Conservation (phyloP, 208 protist genomes). For the Leishmania guyanensis region DNA sequence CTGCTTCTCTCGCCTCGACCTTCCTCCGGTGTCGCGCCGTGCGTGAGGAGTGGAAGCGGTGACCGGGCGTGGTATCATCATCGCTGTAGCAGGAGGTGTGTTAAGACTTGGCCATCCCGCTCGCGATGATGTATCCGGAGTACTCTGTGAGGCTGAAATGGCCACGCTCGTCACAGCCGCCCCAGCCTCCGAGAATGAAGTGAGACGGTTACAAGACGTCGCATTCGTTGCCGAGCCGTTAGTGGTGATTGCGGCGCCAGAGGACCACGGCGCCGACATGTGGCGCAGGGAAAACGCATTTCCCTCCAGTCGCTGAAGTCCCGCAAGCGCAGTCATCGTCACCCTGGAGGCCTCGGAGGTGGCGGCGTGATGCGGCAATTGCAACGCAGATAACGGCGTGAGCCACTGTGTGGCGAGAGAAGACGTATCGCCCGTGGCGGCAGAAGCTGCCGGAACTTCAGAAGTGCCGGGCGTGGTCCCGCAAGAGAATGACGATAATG, state of each 20-base stretch:
- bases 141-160: neutral
- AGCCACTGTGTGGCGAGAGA: neutral
- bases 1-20: neutral
- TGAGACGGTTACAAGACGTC: neutral
- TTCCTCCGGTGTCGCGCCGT: neutral
- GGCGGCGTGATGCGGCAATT: neutral
- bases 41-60: neutral
- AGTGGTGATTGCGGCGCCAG: neutral
- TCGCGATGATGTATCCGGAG: neutral
- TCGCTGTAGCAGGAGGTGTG: neutral
- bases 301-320: slow-evolving; percentile 18
- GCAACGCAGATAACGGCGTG: neutral
- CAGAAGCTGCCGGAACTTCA: neutral
- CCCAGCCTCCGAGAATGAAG: neutral
- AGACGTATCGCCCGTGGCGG: neutral
- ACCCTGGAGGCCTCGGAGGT: neutral
- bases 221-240: neutral
- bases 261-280: slow-evolving; percentile 2
- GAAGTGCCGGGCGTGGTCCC: neutral
- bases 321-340: slow-evolving; percentile 12
- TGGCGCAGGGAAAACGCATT: slow-evolving; percentile 25
- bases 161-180: neutral
- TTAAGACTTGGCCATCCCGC: neutral
- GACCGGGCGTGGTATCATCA: neutral
- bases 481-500: neutral